Evolutionary conservation across 2,329 filamentous ascomycete species (phyloP), one percentile per base, ranked within the genome.

Genomic region (Colletotrichum tofieldiae): DNA sequence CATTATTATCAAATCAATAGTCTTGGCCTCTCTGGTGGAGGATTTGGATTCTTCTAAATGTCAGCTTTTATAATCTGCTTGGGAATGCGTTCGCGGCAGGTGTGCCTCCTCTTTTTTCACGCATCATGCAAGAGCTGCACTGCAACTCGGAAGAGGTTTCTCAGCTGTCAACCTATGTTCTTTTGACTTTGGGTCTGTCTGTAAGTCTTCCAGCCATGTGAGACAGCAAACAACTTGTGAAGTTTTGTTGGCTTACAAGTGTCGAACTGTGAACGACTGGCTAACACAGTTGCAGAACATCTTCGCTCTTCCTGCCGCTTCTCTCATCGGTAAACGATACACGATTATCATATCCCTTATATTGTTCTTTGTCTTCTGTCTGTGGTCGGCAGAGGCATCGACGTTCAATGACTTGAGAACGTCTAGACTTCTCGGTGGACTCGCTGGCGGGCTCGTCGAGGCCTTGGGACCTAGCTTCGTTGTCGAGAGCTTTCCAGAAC

Each of bases 241-340:
- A 18, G 4, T 16, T 16, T 41, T 14, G 9, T 32, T 37, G 35
- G 2, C 9, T 29, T 20, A 18, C 18, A 11, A 16, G 11, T 12
- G 7, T 18, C 18, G 18, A 32, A 32, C 4, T 35, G n/a, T 14
- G 26, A 18, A 41, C n/a, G 26, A 47, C 4, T n/a, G 23, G 39
- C 14, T 43, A 20, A 47, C 6, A 3, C 5, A 12, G 6, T 23
- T 62, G 2, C 54, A 76, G 75, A 76, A 76, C 29, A 29, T 75
- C 6, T 61, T 72, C 18, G 67, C 75, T 14, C 49, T 76, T 12
- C 73, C 75, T 8, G 51, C 65, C 9, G 58, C 59, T 8, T 55
- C 70, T 32, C 71, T 75, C 29, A 67, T 76, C n/a, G 75, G 75
- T 6, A 76, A 76, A 59, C 67, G 75, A 55, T 76, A 76, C 54